Evolutionary conservation across 768 basidiomycete species (phyloP), one percentile per base, ranked within the genome.

Genomic region (Boletellus ananas): DNA sequence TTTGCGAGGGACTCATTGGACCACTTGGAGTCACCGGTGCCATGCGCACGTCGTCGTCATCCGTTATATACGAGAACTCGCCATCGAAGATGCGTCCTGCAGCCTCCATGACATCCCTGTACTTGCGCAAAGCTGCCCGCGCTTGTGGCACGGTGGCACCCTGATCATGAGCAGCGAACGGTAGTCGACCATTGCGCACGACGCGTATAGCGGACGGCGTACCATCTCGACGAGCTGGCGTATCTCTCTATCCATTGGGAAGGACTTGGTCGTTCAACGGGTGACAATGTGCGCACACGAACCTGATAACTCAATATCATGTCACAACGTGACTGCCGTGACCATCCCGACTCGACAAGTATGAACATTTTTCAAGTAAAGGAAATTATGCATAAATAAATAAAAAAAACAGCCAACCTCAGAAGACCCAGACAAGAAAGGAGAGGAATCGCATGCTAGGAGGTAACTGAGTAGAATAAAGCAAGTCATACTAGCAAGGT

Each of bases 51-150:
- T 83, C 80, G 2, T 73, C 82, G 43, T 81, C 69, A 33, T 72
- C 74, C n/a, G 59, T 69, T n/a, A 90, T 72, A 62, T 86, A 71
- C 59, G 90, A 87, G 60, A 90, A 93, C 56, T 85, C 82, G 12
- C 94, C 94, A 54, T 88, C 85, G 53, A 91, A 88, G 52, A 91
- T 82, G 40, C 78, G 77, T 66, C 92, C 92, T 3, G 93, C 92
- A 13, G 94, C 94, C 62, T 89, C 78, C 88, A 91, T 90, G 33
- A 94, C 91, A 75, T 97, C 93, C 54, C 83, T 88, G 64, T 87
- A 79, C 60, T 84, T 82, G 54, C 76, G 79, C 62, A 96, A 70
- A 16, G 94, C 94, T 27, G 87, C 89, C 58, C 80, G 80, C 35
- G 94, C 94, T 71, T 94, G 89, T 12, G 83, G 80, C 11, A 70